These are phyloP conservation scores for Ceratocystis alfenasii DNA, from an alignment of 2,329 filamentous ascomycete species.

Conservation along the genomic window DNA sequence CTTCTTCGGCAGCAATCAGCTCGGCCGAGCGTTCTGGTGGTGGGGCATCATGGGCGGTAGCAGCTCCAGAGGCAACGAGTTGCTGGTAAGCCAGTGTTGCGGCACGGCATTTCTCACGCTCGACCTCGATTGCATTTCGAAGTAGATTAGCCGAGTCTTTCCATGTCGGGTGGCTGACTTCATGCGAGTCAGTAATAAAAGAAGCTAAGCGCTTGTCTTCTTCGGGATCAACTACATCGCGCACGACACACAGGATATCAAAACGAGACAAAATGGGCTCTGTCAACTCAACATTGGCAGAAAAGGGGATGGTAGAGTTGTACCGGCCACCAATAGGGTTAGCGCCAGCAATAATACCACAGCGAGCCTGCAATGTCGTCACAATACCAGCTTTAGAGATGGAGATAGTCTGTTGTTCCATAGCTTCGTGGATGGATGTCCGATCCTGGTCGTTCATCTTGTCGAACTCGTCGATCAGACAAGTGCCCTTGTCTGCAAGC, in stretches of 20 bases:
- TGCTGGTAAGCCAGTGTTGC: slow-evolving; percentile 14
- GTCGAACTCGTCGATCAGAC: slow-evolving; percentile 97
- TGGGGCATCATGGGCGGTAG: slow-evolving; percentile 13
- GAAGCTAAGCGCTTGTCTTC: slow-evolving; percentile 89
- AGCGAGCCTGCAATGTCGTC: slow-evolving; percentile 88
- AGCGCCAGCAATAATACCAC: slow-evolving; percentile 89
- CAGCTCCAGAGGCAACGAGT: slow-evolving; percentile 11
- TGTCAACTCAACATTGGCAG: slow-evolving; percentile 89
- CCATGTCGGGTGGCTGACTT: slow-evolving; percentile 65
- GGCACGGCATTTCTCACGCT: slow-evolving; percentile 27
- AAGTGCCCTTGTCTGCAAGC: slow-evolving; percentile 86
- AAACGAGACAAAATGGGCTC: slow-evolving; percentile 97
- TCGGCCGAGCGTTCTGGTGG: slow-evolving; percentile 36
- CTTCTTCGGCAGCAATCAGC: slow-evolving; percentile 24
- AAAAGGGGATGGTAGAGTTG: slow-evolving; percentile 91
- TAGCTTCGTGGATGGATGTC: slow-evolving; percentile 97
- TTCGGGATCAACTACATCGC: slow-evolving; percentile 81
- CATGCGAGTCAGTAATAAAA: slow-evolving; percentile 91
- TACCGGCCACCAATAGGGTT: slow-evolving; percentile 95
- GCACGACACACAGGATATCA: slow-evolving; percentile 90
- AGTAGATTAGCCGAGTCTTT: slow-evolving; percentile 31
- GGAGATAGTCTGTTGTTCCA: slow-evolving; percentile 99
- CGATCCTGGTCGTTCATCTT: slow-evolving; percentile 99
- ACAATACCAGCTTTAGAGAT: slow-evolving; percentile 98
- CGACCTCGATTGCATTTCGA: slow-evolving; percentile 52